phyloP scores from a whole-genome alignment of 148 eudicot species.

The Rhododendron griersonianum region DNA sequence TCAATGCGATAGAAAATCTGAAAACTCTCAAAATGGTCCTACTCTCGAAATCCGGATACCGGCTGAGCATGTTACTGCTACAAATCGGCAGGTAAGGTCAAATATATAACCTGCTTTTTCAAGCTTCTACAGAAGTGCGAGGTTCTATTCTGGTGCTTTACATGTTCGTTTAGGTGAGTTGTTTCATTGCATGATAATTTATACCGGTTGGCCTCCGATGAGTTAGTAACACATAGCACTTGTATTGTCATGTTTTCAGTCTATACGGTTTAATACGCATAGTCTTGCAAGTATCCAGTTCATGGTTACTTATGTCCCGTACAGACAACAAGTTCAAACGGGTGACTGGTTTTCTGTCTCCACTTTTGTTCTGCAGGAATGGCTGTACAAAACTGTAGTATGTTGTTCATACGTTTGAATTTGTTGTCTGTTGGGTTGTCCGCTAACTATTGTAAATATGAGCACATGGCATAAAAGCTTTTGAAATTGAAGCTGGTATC shows the following conservation, averaged over 20 bases:
- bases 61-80: constrained; percentile 92
- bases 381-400: neutral
- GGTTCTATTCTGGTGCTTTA: neutral
- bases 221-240: neutral
- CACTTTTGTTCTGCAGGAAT: neutral
- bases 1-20: constrained; percentile 46
- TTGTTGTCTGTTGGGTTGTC: neutral
- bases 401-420: neutral
- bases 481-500: neutral
- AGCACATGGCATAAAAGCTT: neutral
- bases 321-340: neutral
- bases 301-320: neutral
- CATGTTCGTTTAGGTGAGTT: neutral
- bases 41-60: constrained; percentile 83
- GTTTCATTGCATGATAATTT: neutral
- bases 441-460: neutral
- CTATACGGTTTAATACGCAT: neutral
- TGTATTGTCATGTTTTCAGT: neutral
- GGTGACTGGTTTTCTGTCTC: neutral
- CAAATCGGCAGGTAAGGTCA: constrained; percentile 83
- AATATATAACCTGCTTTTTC: neutral
- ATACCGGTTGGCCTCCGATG: neutral
- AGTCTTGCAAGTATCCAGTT: neutral
- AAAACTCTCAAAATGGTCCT: constrained; percentile 59
- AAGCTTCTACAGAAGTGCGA: neutral